Conservation (phyloP, 768 basidiomycete genomes). For the Boletus rubroflammeus region DNA sequence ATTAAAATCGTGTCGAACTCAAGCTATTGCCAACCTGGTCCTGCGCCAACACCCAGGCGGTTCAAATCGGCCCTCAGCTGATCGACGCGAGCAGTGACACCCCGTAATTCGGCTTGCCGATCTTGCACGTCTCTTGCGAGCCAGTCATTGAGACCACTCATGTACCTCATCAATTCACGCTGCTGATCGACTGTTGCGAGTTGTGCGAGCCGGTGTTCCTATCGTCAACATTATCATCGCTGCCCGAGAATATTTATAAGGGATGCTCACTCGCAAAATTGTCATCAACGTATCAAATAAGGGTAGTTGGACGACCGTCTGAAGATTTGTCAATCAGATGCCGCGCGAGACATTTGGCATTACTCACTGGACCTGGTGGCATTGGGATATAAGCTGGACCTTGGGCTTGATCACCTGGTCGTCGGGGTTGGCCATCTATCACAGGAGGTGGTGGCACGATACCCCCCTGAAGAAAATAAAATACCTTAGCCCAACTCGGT, state of each 20-base stretch:
- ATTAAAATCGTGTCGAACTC: neutral
- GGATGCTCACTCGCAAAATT: conserved; percentile 53
- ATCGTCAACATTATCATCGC: conserved; percentile 7
- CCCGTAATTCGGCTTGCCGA: conserved; percentile 69
- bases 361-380: conserved; percentile 54
- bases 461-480: conserved; percentile 13
- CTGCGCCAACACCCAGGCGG: conserved; percentile 42
- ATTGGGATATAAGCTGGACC: conserved; percentile 40
- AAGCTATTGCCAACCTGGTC: conserved; percentile 31
- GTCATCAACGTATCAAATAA: conserved; percentile 69
- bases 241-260: neutral
- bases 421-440: conserved; percentile 17
- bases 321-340: conserved; percentile 4
- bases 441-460: conserved; percentile 25
- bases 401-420: conserved; percentile 20
- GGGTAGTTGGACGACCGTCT: conserved; percentile 63
- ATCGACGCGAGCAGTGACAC: conserved; percentile 60
- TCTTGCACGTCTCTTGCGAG: conserved; percentile 74
- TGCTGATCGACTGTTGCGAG: conserved; percentile 75
- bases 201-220: conserved; percentile 78
- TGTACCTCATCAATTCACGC: conserved; percentile 75
- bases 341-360: neutral
- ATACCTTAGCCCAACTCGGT: neutral
- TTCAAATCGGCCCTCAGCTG: conserved; percentile 42
- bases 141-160: conserved; percentile 76